These are phyloP conservation scores for Colletotrichum spinosum DNA, from an alignment of 2,329 filamentous ascomycete genomes.

Conservation along the genomic window DNA sequence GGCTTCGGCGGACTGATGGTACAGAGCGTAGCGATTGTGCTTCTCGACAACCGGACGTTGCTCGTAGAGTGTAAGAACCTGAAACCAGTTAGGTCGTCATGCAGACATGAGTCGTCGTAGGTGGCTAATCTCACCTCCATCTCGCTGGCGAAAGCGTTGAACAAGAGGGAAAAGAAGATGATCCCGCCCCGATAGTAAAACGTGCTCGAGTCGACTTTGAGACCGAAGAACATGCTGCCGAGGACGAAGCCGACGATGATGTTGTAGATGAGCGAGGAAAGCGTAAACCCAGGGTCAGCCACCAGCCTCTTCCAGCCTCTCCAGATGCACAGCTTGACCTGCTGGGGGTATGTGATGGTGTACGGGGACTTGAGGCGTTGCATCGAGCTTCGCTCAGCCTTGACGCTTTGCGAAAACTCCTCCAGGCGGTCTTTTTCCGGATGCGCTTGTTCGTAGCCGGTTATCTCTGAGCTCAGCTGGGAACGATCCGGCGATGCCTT, in stretches of 20 bases:
- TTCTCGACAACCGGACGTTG: constrained; percentile 44
- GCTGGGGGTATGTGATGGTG: constrained; percentile 72
- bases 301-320: constrained; percentile 75
- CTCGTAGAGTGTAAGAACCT: constrained; percentile 40
- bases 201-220: constrained; percentile 61
- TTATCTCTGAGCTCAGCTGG: constrained; percentile 16
- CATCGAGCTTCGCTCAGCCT: constrained; percentile 61
- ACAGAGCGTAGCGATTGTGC: constrained; percentile 45
- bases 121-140: constrained; percentile 38
- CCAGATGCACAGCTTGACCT: constrained; percentile 69
- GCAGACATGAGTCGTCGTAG: no score
- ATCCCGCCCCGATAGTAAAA: constrained; percentile 59
- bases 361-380: constrained; percentile 68
- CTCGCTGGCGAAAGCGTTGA: constrained; percentile 46
- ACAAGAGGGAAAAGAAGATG: constrained; percentile 47
- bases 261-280: constrained; percentile 67
- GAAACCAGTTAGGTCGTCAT: neutral
- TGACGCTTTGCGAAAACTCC: constrained; percentile 34
- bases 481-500: constrained; percentile 21
- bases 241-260: constrained; percentile 62
- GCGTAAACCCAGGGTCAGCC: constrained; percentile 74
- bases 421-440: constrained; percentile 25
- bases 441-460: constrained; percentile 17
- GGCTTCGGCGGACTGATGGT: constrained; percentile 61
- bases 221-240: constrained; percentile 74